Base-by-base conservation (phyloP, 306 rosid genomes). In the Rosa chinensis region DNA sequence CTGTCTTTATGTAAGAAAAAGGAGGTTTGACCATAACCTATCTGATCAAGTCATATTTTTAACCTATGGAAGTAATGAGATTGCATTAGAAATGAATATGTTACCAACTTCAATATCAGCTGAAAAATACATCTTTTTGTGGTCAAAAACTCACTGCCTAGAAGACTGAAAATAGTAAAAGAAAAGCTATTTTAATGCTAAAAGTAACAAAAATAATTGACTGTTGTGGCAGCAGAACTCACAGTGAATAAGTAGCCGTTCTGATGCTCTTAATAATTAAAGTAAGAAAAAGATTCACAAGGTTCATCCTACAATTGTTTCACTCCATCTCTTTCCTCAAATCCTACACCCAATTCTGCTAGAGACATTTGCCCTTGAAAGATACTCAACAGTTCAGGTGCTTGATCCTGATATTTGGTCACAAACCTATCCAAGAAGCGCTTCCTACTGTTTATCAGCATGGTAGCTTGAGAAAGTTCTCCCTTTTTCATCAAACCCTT, bases 401-500 rank as follows among this genome's bases (percentile, higher is more conserved):
- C 77, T 55, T 28, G 77, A 12, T 73, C 35, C 62, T 73, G 39
- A 55, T 55, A 73, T 37, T 12, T 73, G 35, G 40, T 39, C 13
- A 55, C 48, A 73, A 73, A 73, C 50, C 66, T 39, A 5, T 37
- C 37, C 10, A 18, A 21, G 23, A 53, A 45, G 39, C 10, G 9
- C 74, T 45, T 44, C 39, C 6, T 70, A 21, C 35, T 40, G 14
- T 21, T 21, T 43, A 42, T 21, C 73, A n/a, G 53, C 25, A 40
- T 18, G 32, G 55, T 5, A 5, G 10, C 4, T 20, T 37, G 21
- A 5, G 40, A 72, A 49, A 32, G 5, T 25, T 72, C 1, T 3
- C 37, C 62, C 56, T 70, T 47, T 48, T 25, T 17, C 6, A 79
- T 77, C 21, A 71, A 76, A 40, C 79, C 79, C 80, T 39, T 88